These are phyloP conservation scores for Sporodiniella umbellata DNA, from an alignment of 371 early-diverging fungal species.

Conservation along the genomic window DNA sequence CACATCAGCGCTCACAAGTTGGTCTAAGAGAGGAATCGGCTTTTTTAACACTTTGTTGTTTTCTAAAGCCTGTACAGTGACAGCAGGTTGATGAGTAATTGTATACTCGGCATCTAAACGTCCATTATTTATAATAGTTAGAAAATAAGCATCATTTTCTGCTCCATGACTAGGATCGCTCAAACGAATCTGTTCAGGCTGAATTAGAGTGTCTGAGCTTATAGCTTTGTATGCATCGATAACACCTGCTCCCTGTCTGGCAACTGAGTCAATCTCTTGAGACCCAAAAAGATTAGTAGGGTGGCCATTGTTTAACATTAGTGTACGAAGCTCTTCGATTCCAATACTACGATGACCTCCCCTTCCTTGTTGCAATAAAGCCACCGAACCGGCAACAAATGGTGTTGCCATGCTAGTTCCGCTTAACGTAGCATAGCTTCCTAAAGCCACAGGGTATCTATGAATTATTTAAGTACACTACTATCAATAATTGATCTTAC, in stretches of 20 bases:
- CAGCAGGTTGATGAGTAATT: conserved; percentile 43
- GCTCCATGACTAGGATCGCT: conserved; percentile 54
- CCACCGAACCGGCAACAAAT: conserved; percentile 67
- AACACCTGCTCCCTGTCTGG: conserved; percentile 73
- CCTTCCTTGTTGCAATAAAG: conserved; percentile 43
- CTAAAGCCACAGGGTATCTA: conserved; percentile 29
- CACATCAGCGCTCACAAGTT: conserved; percentile 24
- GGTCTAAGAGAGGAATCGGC: conserved; percentile 15
- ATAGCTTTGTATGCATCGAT: conserved; percentile 65
- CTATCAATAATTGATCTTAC: conserved; percentile 27
- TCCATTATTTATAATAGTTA: conserved; percentile 61
- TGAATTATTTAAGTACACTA: no score
- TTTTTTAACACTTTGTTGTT: conserved; percentile 9
- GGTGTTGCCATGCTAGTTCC: conserved; percentile 78
- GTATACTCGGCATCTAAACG: conserved; percentile 47
- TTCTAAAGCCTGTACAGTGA: conserved; percentile 42
- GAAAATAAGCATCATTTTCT: conserved; percentile 38
- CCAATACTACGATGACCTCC: conserved; percentile 26
- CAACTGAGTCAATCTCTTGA: conserved; percentile 36
- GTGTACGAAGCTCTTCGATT: conserved; percentile 21
- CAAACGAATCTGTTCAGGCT: conserved; percentile 63
- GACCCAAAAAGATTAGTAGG: conserved; percentile 33
- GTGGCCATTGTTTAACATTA: conserved; percentile 53
- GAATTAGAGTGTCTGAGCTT: conserved; percentile 42
- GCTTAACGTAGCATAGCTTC: conserved; percentile 42